These are phyloP conservation scores for Ganoderma meredithae DNA, from an alignment of 1,284 basidiomycete species.

Conservation along the genomic window DNA sequence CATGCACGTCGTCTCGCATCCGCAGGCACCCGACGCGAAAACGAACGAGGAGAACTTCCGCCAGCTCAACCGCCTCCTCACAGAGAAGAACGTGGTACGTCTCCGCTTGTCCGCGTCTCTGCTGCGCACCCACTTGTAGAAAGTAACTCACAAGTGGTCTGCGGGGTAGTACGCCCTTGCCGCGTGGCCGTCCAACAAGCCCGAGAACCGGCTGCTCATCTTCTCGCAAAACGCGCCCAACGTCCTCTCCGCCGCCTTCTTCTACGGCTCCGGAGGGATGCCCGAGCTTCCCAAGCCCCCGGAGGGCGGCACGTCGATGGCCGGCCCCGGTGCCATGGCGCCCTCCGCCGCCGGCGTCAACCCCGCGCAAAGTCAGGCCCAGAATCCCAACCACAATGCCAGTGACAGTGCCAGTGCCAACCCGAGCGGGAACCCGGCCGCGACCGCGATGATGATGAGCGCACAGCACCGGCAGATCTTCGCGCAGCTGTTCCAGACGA, in stretches of 20 bases:
- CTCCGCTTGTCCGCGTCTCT: neutral
- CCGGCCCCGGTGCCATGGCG: neutral
- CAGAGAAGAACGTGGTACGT: constrained; percentile 52
- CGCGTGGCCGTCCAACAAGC: constrained; percentile 53
- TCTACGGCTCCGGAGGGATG: constrained; percentile 63
- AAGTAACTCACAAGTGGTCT: neutral
- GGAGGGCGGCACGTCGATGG: neutral
- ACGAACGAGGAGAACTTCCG: constrained; percentile 51
- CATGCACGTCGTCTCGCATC: constrained; percentile 31
- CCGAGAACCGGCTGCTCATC: constrained; percentile 58
- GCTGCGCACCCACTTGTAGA: neutral
- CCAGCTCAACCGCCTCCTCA: constrained; percentile 50
- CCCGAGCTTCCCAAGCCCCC: constrained; percentile 53
- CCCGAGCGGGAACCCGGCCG: neutral
- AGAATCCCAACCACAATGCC: too few species aligned
- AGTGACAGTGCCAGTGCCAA: too few species aligned
- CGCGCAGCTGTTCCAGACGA: constrained; percentile 1
- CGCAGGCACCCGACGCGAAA: constrained; percentile 27
- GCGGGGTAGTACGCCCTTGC: constrained; percentile 60
- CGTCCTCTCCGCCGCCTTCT: constrained; percentile 57
- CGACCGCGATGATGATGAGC: neutral
- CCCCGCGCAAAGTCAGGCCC: neutral
- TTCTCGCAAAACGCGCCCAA: constrained; percentile 49
- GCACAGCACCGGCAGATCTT: constrained; percentile 12
- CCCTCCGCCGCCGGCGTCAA: neutral